Conservation (phyloP, 345 rosid genomes). For the Populus tremula region DNA sequence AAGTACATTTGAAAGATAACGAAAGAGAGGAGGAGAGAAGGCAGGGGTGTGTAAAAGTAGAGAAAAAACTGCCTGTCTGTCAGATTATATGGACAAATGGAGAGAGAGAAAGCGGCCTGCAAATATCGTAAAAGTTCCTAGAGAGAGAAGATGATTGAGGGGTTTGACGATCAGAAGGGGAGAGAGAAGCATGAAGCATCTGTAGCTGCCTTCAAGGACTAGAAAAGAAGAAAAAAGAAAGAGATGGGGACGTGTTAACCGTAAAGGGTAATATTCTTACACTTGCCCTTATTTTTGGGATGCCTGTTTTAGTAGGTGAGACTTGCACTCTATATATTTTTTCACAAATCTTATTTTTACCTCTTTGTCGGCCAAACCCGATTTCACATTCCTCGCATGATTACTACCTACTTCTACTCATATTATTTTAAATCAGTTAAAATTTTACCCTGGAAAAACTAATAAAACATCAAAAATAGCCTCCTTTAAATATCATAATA, state of each 20-base stretch:
- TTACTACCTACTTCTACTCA: not conserved
- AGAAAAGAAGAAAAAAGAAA: constrained; percentile 9
- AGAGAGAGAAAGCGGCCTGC: not conserved
- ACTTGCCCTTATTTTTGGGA: constrained; percentile 40
- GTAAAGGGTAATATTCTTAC: constrained; percentile 31
- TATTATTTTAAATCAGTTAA: no score
- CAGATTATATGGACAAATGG: constrained; percentile 8
- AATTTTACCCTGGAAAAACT: no score
- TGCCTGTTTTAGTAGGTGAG: not conserved
- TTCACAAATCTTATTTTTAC: not conserved
- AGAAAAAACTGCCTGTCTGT: not conserved
- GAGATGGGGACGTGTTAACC: constrained; percentile 41
- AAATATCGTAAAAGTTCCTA: not conserved
- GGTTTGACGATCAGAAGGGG: not conserved
- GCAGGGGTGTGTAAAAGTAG: not conserved
- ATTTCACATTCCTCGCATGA: not conserved
- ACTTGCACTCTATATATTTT: not conserved
- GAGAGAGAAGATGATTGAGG: not conserved
- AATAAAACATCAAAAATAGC: no score
- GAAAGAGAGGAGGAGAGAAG: constrained; percentile 2
- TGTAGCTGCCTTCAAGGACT: constrained; percentile 12
- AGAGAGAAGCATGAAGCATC: not conserved
- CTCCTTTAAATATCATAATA: no score
- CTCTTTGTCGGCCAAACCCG: not conserved
- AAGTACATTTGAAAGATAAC: constrained; percentile 7